phyloP scores from a whole-genome alignment of 768 basidiomycete genomes.

The Neoboletus subvelutipes region DNA sequence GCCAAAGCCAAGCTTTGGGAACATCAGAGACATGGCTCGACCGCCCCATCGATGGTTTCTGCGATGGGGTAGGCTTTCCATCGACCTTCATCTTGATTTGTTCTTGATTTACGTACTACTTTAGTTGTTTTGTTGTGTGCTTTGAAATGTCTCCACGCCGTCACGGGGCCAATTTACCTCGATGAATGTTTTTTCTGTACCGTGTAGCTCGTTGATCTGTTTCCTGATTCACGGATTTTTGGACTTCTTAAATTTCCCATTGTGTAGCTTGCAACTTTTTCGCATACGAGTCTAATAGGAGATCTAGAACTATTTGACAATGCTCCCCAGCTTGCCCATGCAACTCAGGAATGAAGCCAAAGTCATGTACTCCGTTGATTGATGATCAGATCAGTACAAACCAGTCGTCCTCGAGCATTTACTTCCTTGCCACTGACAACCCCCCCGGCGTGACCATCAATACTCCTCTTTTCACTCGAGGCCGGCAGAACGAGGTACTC shows the following conservation, averaged over 20 bases:
- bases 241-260: neutral
- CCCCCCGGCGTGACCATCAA: neutral
- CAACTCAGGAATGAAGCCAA: neutral
- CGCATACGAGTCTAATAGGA: neutral
- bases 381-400: neutral
- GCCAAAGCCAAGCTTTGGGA: slow-evolving; percentile 88
- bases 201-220: slow-evolving; percentile 9
- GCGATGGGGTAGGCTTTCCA: slow-evolving; percentile 33
- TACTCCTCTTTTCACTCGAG: neutral
- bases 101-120: slow-evolving; percentile 8
- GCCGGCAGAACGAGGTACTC: neutral
- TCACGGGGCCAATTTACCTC: neutral
- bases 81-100: slow-evolving; percentile 11
- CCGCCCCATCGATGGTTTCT: slow-evolving; percentile 46
- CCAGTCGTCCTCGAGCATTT: neutral
- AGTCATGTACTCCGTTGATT: neutral
- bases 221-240: neutral
- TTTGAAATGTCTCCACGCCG: neutral
- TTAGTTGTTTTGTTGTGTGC: neutral
- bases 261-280: slow-evolving; percentile 1
- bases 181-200: neutral
- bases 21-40: slow-evolving; percentile 48
- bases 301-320: no score
- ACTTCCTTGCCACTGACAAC: neutral
- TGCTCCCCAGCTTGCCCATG: no score